These are phyloP conservation scores for Adenanthera pavonina DNA, from an alignment of 306 rosid genomes.

Conservation along the genomic window DNA sequence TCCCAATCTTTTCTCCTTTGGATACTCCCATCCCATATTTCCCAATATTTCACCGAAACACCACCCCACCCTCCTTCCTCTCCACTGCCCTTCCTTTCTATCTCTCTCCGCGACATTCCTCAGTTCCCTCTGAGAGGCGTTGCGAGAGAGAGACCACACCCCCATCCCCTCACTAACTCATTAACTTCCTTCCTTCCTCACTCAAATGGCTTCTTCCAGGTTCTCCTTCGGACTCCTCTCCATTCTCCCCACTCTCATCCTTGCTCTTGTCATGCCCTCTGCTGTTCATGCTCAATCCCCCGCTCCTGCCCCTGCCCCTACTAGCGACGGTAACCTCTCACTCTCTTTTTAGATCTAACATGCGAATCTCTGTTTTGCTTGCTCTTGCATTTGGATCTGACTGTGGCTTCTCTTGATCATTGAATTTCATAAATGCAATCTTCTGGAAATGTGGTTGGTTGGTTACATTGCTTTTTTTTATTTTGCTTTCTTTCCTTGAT, in stretches of 20 bases:
- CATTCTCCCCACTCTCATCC: constrained; percentile 41
- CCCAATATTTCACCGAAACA: background rate
- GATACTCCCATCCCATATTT: background rate
- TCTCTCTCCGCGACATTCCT: constrained; percentile 46
- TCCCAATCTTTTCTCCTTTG: background rate
- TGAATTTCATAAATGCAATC: background rate
- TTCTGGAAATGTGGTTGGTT: background rate
- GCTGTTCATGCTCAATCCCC: constrained; percentile 50
- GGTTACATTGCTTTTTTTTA: background rate
- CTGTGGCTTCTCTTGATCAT: background rate
- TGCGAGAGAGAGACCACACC: constrained; percentile 47
- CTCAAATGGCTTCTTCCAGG: constrained; percentile 50
- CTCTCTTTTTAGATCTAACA: background rate
- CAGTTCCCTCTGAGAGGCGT: constrained; percentile 28
- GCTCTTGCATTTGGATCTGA: background rate
- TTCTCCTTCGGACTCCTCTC: constrained; percentile 44
- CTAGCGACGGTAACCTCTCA: constrained; percentile 64
- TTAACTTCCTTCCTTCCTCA: background rate
- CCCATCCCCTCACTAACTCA: too few species aligned
- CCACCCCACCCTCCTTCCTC: background rate
- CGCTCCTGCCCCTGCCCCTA: constrained; percentile 67
- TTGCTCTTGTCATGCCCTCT: constrained; percentile 49
- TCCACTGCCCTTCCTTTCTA: background rate
- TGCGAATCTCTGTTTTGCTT: background rate
- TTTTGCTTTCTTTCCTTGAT: background rate